Evolutionary conservation across 495 filamentous ascomycete species (phyloP), one percentile per base, ranked within the genome.

Genomic region (Cercophora scortea): DNA sequence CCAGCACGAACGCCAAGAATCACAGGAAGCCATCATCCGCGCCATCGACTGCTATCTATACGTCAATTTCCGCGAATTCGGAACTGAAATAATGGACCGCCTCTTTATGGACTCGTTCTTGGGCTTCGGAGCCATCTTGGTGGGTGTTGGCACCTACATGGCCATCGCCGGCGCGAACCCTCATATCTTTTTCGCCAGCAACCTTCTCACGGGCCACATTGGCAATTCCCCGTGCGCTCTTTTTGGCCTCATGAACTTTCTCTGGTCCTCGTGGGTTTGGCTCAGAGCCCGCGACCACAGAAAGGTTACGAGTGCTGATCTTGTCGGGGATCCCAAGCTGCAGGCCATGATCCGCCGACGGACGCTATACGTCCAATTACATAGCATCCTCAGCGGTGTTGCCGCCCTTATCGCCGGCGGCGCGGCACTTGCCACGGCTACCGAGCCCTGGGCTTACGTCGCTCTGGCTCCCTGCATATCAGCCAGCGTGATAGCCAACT

Each of bases 191-290:
- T 41, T 62, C 2, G 66, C 71, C 5, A 77, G 73, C 51, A 78
- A 79, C 42, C 57, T 77, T 3, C 57, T 79, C 0, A 77, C 75
- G 0, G 76, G 76, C 8, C 78, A 74, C 44, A 64, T 79, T 34
- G 69, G 75, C 0, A 79, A 79, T 48, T 61, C 63, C 0, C 61
- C 75, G 4, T 69, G 71, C 7, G 73, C 73, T 1, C 8, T 67
- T 0, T 79, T 71, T 52, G 74, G 73, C 18, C 40, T 75, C 12
- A 40, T 66, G 3, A 79, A 79, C 51, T 66, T 70, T 1, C 13
- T 62, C 19, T 79, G 75, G 74, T 77, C 74, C 0, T 49, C 42
- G 1, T 75, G 65, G 45, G 53, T 78, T 4, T 61, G 64, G 40
- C 33, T 49, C 9, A 63, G 74, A 2, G 74, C 75, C 36, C 52